Percentiles rank a stretch among this genome's conserved stretches.
Conservation (phyloP, 768 basidiomycete genomes). For the Lactifluus volemus region DNA sequence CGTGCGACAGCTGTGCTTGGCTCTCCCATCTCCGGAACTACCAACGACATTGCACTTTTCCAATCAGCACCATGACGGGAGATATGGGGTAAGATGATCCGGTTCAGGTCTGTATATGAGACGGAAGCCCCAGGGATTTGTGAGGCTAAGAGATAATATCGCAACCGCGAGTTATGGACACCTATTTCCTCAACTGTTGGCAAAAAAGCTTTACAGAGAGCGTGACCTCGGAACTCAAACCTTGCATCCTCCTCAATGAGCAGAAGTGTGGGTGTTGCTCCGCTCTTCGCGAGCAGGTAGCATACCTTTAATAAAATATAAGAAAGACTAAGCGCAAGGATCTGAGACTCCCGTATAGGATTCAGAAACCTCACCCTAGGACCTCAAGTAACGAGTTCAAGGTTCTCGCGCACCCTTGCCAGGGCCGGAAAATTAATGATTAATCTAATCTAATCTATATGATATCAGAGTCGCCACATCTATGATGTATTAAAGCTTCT, state of each 20-base stretch:
- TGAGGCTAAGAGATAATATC: constrained; percentile 74
- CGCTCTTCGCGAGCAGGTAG: constrained; percentile 41
- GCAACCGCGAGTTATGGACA: constrained; percentile 11
- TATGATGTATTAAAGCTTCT: too few species aligned
- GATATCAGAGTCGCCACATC: too few species aligned
- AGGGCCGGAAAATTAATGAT: too few species aligned
- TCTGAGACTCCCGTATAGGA: constrained; percentile 50
- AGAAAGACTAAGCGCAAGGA: constrained; percentile 67
- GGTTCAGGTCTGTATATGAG: constrained; percentile 27
- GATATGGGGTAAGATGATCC: constrained; percentile 43
- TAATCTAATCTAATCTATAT: too few species aligned
- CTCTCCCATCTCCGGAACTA: constrained; percentile 11
- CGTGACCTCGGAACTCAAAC: constrained; percentile 50
- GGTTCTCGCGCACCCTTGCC: too few species aligned
- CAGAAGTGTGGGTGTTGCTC: constrained; percentile 47
- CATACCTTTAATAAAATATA: constrained; percentile 57
- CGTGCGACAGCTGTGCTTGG: constrained; percentile 21
- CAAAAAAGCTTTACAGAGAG: constrained; percentile 21
- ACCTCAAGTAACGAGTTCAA: too few species aligned
- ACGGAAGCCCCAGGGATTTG: constrained; percentile 26
- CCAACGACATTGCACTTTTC: constrained; percentile 30
- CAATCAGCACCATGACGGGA: constrained; percentile 39
- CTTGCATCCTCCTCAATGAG: constrained; percentile 79
- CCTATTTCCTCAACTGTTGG: constrained; percentile 31
- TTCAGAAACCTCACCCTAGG: too few species aligned